Evolutionary conservation across 176 grass and related monocot species (phyloP).

Genomic region (Echinochloa phyllopogon): DNA sequence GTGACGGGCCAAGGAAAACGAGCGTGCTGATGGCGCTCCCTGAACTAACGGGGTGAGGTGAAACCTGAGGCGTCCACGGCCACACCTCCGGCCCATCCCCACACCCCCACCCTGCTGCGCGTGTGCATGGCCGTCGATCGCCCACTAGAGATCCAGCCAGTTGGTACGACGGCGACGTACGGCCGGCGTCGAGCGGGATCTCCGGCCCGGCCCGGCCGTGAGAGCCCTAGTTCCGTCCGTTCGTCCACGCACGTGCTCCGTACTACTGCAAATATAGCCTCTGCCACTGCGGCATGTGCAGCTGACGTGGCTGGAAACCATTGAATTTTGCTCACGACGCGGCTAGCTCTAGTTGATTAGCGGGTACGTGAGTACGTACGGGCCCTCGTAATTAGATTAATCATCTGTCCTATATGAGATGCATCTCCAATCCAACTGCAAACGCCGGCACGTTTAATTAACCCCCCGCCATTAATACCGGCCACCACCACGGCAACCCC

Average conservation of each 20-base stretch:
- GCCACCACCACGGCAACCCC: background rate
- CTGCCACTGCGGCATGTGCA: background rate
- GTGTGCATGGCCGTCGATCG: background rate
- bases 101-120: too few relatives aligned
- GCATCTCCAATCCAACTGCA: background rate
- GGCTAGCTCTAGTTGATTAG: too few relatives aligned
- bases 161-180: constrained; percentile 7
- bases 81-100: background rate
- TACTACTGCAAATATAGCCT: background rate
- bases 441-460: constrained; percentile 18
- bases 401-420: background rate
- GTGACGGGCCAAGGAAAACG: background rate
- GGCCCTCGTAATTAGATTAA: background rate
- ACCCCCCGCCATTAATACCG: background rate
- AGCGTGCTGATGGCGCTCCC: constrained; percentile 39
- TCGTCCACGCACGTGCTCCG: too few relatives aligned
- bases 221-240: background rate
- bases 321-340: too few relatives aligned
- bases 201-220: background rate
- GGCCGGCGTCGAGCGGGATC: background rate
- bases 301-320: background rate
- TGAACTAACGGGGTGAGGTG: constrained; percentile 28
- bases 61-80: constrained; percentile 5
- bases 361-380: background rate
- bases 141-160: background rate